A percentile compares a stretch with the other conserved stretches of the same genome.
These are phyloP conservation scores for Cryptococcus hybrid DNA, from an alignment of 1,284 basidiomycete genomes.

Conservation along the genomic window DNA sequence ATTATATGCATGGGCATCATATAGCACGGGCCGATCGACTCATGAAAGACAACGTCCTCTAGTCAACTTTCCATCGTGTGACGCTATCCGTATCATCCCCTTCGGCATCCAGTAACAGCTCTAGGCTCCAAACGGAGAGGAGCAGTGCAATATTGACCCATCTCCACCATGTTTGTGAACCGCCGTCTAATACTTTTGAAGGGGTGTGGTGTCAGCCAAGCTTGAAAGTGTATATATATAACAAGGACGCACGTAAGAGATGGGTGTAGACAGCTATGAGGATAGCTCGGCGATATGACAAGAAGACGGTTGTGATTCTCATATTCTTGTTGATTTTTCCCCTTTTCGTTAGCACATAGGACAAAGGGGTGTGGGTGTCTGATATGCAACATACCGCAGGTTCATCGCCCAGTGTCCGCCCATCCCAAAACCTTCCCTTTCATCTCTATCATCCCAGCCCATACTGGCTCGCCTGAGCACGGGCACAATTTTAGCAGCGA, in stretches of 20 bases:
- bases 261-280: conserved; percentile 52
- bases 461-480: conserved; percentile 58
- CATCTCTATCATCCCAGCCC: conserved; percentile 43
- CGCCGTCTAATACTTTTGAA: conserved; percentile 45
- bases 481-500: conserved; percentile 77
- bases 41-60: too few relatives aligned
- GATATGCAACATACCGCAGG: conserved; percentile 29
- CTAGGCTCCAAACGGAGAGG: conserved; percentile 49
- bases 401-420: conserved; percentile 43
- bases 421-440: conserved; percentile 41
- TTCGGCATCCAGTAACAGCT: conserved; percentile 48
- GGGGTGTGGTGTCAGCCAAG: too few relatives aligned
- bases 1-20: background rate
- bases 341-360: background rate
- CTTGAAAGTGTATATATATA: background rate
- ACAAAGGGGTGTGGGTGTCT: too few relatives aligned
- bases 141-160: conserved; percentile 51
- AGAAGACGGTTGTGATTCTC: conserved; percentile 47
- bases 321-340: conserved; percentile 30
- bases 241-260: conserved; percentile 39
- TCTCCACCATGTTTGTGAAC: conserved; percentile 51
- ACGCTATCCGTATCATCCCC: conserved; percentile 46
- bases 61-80: conserved; percentile 45
- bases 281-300: conserved; percentile 49
- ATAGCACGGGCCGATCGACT: conserved; percentile 22